Base-by-base conservation (phyloP, 83 land plant genomes). In the Diphasiastrum complanatum region DNA sequence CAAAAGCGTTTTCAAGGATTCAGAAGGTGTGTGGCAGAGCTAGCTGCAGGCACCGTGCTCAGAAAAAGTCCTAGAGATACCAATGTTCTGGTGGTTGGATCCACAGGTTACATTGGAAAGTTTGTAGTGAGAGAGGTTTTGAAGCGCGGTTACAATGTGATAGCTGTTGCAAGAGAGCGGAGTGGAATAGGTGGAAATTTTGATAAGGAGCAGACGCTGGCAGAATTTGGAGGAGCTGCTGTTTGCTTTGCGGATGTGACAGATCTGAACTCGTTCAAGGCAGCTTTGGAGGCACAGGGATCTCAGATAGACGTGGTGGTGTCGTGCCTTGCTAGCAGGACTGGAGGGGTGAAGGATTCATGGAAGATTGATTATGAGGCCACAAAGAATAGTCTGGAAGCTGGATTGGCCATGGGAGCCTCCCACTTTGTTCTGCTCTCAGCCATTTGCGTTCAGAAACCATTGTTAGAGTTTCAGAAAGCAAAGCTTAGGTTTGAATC, bases 401-500 rank as follows among this genome's bases (percentile, higher is more conserved):
- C 83, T 27, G 96, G 85, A 4, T 67, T 61, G 25, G 74, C 61
- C 1, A 34, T 12, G 24, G 99, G 99, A 57, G 99, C 96, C 14
- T 54, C 82, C 16, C 99, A 93, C 67, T 89, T 93, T 75, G 99
- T 93, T 2, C 78, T 93, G 53, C 70, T 93, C 25, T 93, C 96
- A 10, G 92, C 96, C 4, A 89, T 93, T 33, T 93, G 99, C 59
- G 99, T 93, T 62, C 99, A 93, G 64, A 93, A 93, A 49, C 99
- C 96, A 37, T 79, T 89, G 14, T 73, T 93, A 24, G 91, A 83
- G 65, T 93, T 93, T 57, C 99, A 93, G 75, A 78, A 76, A 32
- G 99, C 99, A n/a, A 93, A 93, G 82, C 83, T 86, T 36, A 90
- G 79, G 58, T 77, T 86, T 37, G 92, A 86, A 72, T 80, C 85